Evolutionary conservation across 225 moss, liverwort and hornwort species (phyloP), one percentile per base, ranked within the genome.

Genomic region (Sphagnum tenellum): DNA sequence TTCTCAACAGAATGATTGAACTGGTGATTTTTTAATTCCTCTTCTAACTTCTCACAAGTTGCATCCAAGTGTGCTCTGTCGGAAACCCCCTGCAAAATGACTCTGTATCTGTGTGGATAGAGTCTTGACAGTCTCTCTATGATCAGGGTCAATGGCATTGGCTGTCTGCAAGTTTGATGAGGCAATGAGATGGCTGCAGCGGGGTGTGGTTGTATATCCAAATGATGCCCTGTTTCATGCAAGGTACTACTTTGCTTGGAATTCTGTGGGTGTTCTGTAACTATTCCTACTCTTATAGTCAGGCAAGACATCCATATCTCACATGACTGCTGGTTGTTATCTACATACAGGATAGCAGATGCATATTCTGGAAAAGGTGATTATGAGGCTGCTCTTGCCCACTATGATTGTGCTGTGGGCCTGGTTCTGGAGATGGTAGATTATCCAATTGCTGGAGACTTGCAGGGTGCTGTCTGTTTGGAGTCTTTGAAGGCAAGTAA

Each of bases 111-210:
- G 47, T 62, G 4, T 44, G 12, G 10, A 8, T 12, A n/a, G 10
- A 62, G 61, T 44, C 44, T 8, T 10, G 44, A 62, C 44, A 29
- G 29, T 29, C 29, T 29, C 29, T 29, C 8, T 54, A 67, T 63
- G n/a, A 14, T 11, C 73, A 73, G 79, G 72, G n/a, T 66, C 79
- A 59, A 76, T 79, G 57, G 72, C 75, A 56, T 50, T 79, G 12
- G 66, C 61, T 45, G 2, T 72, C 47, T 50, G 52, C 3, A 61
- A 70, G 1, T 75, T 69, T 69, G 12, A 72, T 2, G 72, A 76
- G 45, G 79, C 79, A 46, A 45, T 76, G n/a, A 12, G 48, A 56
- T 79, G 79, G 79, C 69, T 79, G 12, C 62, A 73, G 56, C 61
- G 63, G 14, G 79, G 72, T 12, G 75, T 73, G 55, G 49, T 53